Percentiles rank a stretch among this genome's conserved stretches.
Conservation (phyloP, 2,329 filamentous ascomycete species). For the Microsporum ferrugineum region DNA sequence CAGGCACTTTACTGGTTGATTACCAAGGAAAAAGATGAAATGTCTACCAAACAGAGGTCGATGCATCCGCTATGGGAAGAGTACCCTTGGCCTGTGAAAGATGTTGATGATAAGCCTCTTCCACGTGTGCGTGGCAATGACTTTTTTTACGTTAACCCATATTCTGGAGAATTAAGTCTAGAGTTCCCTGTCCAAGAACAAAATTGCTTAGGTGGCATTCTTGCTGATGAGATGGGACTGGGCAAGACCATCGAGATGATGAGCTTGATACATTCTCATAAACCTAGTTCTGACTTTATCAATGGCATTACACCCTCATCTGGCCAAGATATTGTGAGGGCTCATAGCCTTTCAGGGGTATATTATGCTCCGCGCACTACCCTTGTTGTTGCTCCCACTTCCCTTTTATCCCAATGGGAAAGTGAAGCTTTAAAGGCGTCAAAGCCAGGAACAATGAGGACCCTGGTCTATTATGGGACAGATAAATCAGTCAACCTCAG, state of each 20-base stretch:
- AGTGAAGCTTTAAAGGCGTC: constrained; percentile 90
- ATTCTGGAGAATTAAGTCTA: constrained; percentile 84
- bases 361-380: constrained; percentile 75
- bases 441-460: constrained; percentile 66
- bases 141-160: constrained; percentile 90
- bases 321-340: neutral
- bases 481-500: constrained; percentile 74
- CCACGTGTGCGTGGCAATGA: constrained; percentile 53
- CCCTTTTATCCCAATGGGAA: constrained; percentile 90
- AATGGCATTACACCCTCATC: constrained; percentile 8
- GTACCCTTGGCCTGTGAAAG: constrained; percentile 77
- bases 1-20: constrained; percentile 97
- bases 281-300: constrained; percentile 40
- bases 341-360: constrained; percentile 42
- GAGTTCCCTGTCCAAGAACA: constrained; percentile 91
- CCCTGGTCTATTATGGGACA: constrained; percentile 80
- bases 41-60: constrained; percentile 58
- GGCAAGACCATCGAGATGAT: constrained; percentile 99
- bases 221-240: constrained; percentile 93
- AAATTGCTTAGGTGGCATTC: constrained; percentile 80
- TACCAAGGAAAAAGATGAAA: constrained; percentile 73
- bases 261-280: constrained; percentile 77
- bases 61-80: constrained; percentile 99
- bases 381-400: constrained; percentile 93
- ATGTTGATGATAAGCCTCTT: constrained; percentile 70